Evolutionary conservation across 2,329 filamentous ascomycete species (phyloP).

Genomic region (Epichloe baconii): DNA sequence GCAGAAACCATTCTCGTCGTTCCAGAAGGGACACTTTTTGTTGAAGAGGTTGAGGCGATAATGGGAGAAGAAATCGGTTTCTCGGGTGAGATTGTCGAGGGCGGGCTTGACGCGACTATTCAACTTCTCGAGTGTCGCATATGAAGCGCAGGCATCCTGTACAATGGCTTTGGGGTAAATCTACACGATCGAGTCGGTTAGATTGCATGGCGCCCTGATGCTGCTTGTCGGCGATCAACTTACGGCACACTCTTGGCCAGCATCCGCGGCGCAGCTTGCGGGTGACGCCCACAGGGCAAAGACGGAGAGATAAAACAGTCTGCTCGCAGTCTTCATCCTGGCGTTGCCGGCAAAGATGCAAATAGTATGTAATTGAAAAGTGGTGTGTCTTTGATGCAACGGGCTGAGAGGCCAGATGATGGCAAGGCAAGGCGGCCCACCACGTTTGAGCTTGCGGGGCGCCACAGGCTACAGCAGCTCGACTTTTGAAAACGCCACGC

Average conservation of each 20-base stretch:
- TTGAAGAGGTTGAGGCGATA: constrained; percentile 92
- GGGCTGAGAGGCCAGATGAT: not conserved
- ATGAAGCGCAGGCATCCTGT: constrained; percentile 88
- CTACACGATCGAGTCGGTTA: constrained; percentile 31
- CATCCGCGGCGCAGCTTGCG: constrained; percentile 27
- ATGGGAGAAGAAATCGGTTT: constrained; percentile 96
- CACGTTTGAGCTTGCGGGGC: not conserved
- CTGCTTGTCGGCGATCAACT: constrained; percentile 14
- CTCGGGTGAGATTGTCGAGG: constrained; percentile 66
- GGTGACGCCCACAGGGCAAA: constrained; percentile 41
- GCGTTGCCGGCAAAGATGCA: constrained; percentile 4
- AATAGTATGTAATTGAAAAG: not conserved
- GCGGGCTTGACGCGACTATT: constrained; percentile 66
- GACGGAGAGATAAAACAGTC: constrained; percentile 41
- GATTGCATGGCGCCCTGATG: not conserved
- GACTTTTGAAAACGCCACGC: constrained; percentile 11
- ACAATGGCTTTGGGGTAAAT: constrained; percentile 83
- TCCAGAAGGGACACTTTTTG: constrained; percentile 93
- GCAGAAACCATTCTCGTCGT: constrained; percentile 84
- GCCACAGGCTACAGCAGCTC: not conserved
- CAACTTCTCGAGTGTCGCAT: constrained; percentile 73
- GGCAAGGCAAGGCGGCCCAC: not conserved
- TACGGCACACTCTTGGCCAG: constrained; percentile 41
- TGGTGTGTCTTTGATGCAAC: too few relatives aligned
- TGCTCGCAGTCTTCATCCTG: constrained; percentile 39